These are phyloP conservation scores for Rhazya stricta DNA, from an alignment of 257 asterid genomes.

Conservation along the genomic window DNA sequence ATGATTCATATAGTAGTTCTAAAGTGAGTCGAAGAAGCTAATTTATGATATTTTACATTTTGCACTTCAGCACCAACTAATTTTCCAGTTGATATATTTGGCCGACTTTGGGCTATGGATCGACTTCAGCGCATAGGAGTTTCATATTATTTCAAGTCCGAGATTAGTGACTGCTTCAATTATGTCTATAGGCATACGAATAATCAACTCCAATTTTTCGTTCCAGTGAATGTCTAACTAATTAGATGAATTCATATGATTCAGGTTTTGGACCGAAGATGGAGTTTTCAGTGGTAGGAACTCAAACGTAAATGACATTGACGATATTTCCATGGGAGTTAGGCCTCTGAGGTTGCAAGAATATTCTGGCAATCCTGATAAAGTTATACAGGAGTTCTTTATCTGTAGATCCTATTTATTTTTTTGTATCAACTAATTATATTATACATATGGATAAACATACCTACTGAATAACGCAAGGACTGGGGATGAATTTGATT, in stretches of 20 bases:
- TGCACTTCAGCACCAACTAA: constrained; percentile 32
- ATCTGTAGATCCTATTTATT: too few relatives aligned
- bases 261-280: constrained; percentile 36
- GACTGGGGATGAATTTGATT: too few relatives aligned
- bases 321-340: constrained; percentile 46
- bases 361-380: too few relatives aligned
- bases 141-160: constrained; percentile 33
- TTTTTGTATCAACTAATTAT: too few relatives aligned
- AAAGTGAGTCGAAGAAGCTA: too few relatives aligned
- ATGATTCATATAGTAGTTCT: too few relatives aligned
- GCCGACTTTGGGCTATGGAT: constrained; percentile 47
- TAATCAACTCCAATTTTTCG: too few relatives aligned
- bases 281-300: constrained; percentile 43
- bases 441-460: too few relatives aligned
- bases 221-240: neutral
- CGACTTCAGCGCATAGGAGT: constrained; percentile 49
- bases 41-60: too few relatives aligned
- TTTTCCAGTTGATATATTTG: constrained; percentile 41
- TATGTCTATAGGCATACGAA: constrained; percentile 28
- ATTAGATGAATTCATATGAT: constrained; percentile 2
- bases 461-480: too few relatives aligned
- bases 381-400: too few relatives aligned
- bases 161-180: constrained; percentile 28
- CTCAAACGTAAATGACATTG: constrained; percentile 33
- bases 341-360: too few relatives aligned